Evolutionary conservation across 805 yeast species (phyloP).

Genomic region (Suhomyces xylopsoci): DNA sequence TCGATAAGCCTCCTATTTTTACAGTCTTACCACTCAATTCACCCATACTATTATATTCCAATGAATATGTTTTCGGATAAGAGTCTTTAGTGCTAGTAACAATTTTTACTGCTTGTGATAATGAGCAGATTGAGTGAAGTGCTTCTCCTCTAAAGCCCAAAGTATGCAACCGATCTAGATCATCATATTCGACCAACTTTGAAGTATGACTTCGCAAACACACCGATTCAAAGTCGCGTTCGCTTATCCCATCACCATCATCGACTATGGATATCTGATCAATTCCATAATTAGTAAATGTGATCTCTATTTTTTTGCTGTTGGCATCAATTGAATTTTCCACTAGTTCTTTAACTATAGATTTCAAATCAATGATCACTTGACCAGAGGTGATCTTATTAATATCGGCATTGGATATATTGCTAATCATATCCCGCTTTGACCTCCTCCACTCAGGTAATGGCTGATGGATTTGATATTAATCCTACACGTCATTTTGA

Average conservation of each 20-base stretch:
- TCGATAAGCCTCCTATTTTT: conserved; percentile 41
- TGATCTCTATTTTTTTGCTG: conserved; percentile 63
- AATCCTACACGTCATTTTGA: neutral
- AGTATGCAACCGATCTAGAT: conserved; percentile 47
- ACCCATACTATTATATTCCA: conserved; percentile 60
- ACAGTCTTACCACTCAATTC: conserved; percentile 30
- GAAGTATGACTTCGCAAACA: conserved; percentile 70
- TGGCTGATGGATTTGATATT: neutral
- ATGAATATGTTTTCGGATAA: conserved; percentile 55
- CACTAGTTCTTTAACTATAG: conserved; percentile 79
- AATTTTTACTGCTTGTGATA: conserved; percentile 45
- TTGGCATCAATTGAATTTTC: conserved; percentile 86
- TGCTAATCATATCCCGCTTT: conserved; percentile 16
- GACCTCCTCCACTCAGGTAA: neutral
- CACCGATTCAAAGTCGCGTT: conserved; percentile 48
- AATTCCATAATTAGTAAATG: conserved; percentile 67
- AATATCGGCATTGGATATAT: conserved; percentile 48
- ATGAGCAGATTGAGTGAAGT: conserved; percentile 62
- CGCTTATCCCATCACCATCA: conserved; percentile 63
- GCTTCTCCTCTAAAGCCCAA: conserved; percentile 85
- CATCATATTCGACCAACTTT: conserved; percentile 56
- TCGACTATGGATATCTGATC: conserved; percentile 67
- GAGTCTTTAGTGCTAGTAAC: conserved; percentile 46
- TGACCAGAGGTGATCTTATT: conserved; percentile 88
- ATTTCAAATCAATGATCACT: conserved; percentile 74